Conservation (phyloP, 2,329 filamentous ascomycete genomes). For the Apiospora kogelbergensis region DNA sequence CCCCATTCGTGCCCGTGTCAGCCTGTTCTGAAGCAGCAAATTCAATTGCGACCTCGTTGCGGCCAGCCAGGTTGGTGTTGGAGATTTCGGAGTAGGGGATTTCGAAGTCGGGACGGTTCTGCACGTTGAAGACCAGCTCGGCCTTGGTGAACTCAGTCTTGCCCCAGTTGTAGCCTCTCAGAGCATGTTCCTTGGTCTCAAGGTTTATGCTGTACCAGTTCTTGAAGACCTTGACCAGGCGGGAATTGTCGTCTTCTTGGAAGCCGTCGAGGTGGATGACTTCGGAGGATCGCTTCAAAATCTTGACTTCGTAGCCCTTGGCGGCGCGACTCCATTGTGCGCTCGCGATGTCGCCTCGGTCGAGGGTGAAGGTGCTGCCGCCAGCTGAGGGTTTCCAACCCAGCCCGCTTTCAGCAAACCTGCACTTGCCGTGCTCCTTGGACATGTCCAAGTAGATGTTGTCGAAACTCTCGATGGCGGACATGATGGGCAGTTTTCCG, state of each 20-base stretch:
- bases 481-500: constrained; percentile 6
- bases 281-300: constrained; percentile 78
- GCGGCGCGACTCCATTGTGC: constrained; percentile 95
- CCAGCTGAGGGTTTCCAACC: constrained; percentile 91
- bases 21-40: constrained; percentile 74
- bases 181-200: constrained; percentile 88
- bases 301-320: constrained; percentile 91
- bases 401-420: constrained; percentile 90
- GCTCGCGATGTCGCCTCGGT: constrained; percentile 78
- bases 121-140: constrained; percentile 93
- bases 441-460: constrained; percentile 96
- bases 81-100: constrained; percentile 96
- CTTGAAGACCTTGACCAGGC: constrained; percentile 90
- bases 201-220: constrained; percentile 95
- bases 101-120: constrained; percentile 94
- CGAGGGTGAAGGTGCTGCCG: constrained; percentile 91
- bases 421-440: constrained; percentile 87
- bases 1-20: constrained; percentile 71
- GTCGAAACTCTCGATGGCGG: constrained; percentile 82
- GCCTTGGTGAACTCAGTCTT: constrained; percentile 96
- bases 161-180: constrained; percentile 99
- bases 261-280: constrained; percentile 96
- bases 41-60: constrained; percentile 96
- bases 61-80: constrained; percentile 95
- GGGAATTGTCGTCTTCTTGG: constrained; percentile 89